These are phyloP conservation scores for Lupinus albus DNA, from an alignment of 306 rosid species.

Conservation along the genomic window DNA sequence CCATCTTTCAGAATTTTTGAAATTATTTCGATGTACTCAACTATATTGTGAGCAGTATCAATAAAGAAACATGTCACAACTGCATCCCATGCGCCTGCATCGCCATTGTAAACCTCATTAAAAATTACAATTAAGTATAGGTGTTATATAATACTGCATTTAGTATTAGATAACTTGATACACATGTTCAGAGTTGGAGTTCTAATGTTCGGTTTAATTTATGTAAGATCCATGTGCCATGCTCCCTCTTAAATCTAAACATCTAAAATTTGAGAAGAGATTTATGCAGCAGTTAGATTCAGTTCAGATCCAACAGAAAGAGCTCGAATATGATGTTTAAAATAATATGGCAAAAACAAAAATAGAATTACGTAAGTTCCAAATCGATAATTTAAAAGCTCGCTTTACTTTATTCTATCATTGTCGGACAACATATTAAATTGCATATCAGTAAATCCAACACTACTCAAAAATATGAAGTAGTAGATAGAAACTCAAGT, in stretches of 20 bases:
- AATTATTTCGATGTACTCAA: slow-evolving; percentile 89
- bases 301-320: background rate
- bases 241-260: background rate
- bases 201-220: slow-evolving; percentile 14
- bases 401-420: background rate
- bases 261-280: slow-evolving; percentile 1
- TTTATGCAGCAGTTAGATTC: background rate
- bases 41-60: slow-evolving; percentile 89
- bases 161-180: slow-evolving; percentile 26
- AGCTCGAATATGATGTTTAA: background rate
- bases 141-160: background rate
- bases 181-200: background rate
- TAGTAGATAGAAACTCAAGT: background rate
- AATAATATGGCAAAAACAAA: background rate
- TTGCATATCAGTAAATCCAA: background rate
- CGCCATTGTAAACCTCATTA: slow-evolving; percentile 39
- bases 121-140: slow-evolving; percentile 29
- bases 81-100: slow-evolving; percentile 93
- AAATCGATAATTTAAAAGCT: slow-evolving; percentile 15
- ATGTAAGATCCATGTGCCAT: slow-evolving; percentile 1
- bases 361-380: slow-evolving; percentile 15
- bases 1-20: slow-evolving; percentile 84
- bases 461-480: background rate
- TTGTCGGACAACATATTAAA: background rate
- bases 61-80: slow-evolving; percentile 95